phyloP scores from a whole-genome alignment of 805 yeast genomes.

The Starmerella riodocensis region DNA sequence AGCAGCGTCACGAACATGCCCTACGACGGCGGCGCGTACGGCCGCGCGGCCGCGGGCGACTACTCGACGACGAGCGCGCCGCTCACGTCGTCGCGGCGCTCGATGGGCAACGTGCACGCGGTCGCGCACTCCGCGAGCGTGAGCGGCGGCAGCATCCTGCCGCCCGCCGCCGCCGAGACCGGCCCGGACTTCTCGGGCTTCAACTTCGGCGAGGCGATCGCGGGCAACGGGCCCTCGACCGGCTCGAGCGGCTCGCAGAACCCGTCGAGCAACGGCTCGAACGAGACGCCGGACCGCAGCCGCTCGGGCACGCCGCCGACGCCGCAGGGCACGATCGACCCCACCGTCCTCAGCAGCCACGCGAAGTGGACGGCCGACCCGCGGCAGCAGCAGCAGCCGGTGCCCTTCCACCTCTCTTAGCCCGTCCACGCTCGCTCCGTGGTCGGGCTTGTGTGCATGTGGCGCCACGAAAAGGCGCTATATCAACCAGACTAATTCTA shows the following conservation, averaged over 20 bases:
- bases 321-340: slow-evolving; percentile 17
- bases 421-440: neutral
- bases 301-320: slow-evolving; percentile 18
- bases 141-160: neutral
- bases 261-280: slow-evolving; percentile 15
- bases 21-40: no score
- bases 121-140: neutral
- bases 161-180: neutral
- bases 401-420: slow-evolving; percentile 9
- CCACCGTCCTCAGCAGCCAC: neutral
- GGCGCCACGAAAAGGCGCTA: neutral
- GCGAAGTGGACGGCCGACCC: slow-evolving; percentile 6
- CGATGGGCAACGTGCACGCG: neutral
- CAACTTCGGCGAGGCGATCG: slow-evolving; percentile 9
- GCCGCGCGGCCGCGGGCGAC: no score
- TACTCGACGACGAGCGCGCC: neutral
- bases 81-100: neutral
- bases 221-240: slow-evolving; percentile 2
- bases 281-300: slow-evolving; percentile 13
- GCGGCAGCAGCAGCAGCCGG: no score
- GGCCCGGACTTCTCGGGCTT: slow-evolving; percentile 10
- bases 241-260: slow-evolving; percentile 18
- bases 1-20: neutral
- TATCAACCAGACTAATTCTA: no score
- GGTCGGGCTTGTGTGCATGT: neutral